Evolutionary conservation across 768 basidiomycete species (phyloP).

Genomic region (Lentinus tigrinus): DNA sequence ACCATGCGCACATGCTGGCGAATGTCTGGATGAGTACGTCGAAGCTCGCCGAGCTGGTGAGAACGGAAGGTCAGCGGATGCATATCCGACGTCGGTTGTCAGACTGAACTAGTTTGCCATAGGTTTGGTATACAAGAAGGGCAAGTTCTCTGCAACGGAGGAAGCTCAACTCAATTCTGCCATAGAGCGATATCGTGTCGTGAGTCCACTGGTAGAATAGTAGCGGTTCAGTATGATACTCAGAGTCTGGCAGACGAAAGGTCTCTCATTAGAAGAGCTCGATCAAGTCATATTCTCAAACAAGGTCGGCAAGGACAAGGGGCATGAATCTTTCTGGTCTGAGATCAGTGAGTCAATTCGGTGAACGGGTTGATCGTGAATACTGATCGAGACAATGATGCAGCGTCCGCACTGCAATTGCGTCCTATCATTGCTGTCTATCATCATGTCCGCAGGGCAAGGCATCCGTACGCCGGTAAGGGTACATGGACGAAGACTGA

Average conservation of each 20-base stretch:
- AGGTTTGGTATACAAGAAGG: conserved; percentile 88
- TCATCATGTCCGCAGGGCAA: conserved; percentile 70
- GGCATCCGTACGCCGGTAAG: conserved; percentile 67
- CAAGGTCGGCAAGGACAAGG: conserved; percentile 55
- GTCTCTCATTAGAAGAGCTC: conserved; percentile 55
- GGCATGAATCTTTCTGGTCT: conserved; percentile 73
- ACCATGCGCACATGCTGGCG: conserved; percentile 68
- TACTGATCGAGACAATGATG: conserved; percentile 7
- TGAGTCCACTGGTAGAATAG: conserved; percentile 31
- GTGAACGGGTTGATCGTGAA: background rate
- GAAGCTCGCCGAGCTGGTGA: conserved; percentile 68
- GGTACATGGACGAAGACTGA: conserved; percentile 71
- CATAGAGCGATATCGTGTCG: conserved; percentile 60
- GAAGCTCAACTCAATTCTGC: conserved; percentile 64
- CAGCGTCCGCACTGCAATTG: conserved; percentile 69
- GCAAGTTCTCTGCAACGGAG: conserved; percentile 82
- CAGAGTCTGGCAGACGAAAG: conserved; percentile 39
- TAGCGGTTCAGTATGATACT: background rate
- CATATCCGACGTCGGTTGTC: conserved; percentile 1
- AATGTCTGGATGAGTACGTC: conserved; percentile 76
- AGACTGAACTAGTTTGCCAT: background rate
- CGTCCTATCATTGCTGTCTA: conserved; percentile 84
- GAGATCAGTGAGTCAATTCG: conserved; percentile 61
- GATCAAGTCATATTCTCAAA: conserved; percentile 68
- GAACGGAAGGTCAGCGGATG: conserved; percentile 56